Evolutionary conservation across 73 alveolate species (phyloP), one percentile per base, ranked within the genome.

Genomic region (Paramecium tetraurelia): DNA sequence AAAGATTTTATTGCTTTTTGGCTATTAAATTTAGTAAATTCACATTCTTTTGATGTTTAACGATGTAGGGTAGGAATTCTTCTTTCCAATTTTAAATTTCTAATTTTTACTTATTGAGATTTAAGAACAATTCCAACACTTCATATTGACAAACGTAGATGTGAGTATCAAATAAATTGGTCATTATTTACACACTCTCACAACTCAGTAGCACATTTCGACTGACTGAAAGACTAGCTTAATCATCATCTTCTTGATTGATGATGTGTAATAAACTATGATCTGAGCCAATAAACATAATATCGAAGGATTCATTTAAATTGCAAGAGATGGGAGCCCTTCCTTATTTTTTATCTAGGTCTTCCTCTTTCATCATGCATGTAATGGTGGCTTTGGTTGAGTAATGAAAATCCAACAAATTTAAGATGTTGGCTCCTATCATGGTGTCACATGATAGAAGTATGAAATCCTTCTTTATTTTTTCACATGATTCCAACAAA

Each of bases 81-180:
- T 89, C 94, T 46, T 89, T 89, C 69, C 59, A 89, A 12, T 29
- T 70, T 36, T 38, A n/a, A 7, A 86, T 36, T 0, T 50, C 70
- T 18, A 29, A 3, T 12, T 5, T 36, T 57, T 59, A 9, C 48
- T 86, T 68, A 33, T 6, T 72, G 4, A 89, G 18, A 5, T 46
- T 40, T 20, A 63, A 9, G 14, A 71, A 31, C 9, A 44, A 18
- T 22, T 43, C 38, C 16, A 89, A 24, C 21, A 72, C 31, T 33
- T 71, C 29, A 27, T 11, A 36, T 50, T 89, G 21, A 59, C 92
- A 89, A 11, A 89, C 84, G 46, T 89, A 89, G 6, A 89, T 72
- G 43, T 89, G 94, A 11, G 92, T 33, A 41, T 87, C 93, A 87
- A 87, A 87, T 59, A 87, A 71, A 43, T 87, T 87, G 16, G 93